Conservation (phyloP, 164 flowering plant genomes). For the Santalum album region DNA sequence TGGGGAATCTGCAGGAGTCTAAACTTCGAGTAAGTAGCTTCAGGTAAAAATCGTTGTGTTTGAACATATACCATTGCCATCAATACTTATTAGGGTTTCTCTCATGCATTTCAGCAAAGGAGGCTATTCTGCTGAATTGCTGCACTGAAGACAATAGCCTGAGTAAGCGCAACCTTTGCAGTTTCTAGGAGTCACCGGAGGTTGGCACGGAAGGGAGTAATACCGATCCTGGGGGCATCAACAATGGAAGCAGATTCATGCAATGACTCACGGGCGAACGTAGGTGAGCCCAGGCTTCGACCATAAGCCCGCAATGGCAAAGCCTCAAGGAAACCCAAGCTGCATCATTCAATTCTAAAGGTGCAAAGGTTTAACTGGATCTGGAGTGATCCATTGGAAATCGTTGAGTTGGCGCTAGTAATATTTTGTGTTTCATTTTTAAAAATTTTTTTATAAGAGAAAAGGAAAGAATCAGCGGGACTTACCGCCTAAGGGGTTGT, state of each 20-base stretch:
- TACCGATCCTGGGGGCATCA: neutral
- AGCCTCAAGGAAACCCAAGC: too few species aligned
- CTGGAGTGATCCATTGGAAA: too few species aligned
- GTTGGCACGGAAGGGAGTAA: neutral
- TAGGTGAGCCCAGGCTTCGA: neutral
- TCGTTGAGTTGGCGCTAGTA: too few species aligned
- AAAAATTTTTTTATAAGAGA: too few species aligned
- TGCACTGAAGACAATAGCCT: neutral
- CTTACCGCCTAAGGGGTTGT: too few species aligned
- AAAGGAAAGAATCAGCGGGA: too few species aligned
- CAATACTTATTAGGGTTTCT: too few species aligned
- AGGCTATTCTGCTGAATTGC: conserved; percentile 25
- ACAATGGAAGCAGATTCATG: neutral
- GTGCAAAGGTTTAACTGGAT: too few species aligned
- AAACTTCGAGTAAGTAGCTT: conserved; percentile 43
- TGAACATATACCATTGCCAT: too few species aligned
- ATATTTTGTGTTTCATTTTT: too few species aligned
- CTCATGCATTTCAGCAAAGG: conserved; percentile 17
- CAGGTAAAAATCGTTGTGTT: neutral
- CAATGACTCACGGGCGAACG: neutral
- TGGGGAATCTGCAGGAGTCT: conserved; percentile 43
- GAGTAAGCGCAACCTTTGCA: neutral
- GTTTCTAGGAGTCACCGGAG: neutral
- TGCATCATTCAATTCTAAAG: too few species aligned
- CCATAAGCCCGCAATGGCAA: too few species aligned